These are phyloP conservation scores for Dryadomyces quercivorus DNA, from an alignment of 2,329 filamentous ascomycete species.

Conservation along the genomic window DNA sequence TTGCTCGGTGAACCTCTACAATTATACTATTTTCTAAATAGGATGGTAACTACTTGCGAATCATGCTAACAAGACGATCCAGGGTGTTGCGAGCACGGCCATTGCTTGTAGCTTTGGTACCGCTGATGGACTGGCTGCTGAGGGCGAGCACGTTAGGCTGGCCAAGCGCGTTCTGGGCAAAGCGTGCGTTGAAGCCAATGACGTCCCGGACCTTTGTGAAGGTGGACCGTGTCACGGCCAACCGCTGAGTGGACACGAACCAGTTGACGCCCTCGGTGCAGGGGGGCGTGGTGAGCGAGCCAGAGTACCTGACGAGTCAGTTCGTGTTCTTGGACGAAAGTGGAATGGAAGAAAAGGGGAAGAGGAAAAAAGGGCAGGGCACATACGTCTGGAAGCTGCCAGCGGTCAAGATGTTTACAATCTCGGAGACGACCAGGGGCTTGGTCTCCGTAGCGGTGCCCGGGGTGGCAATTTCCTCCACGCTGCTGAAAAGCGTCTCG, in stretches of 20 bases:
- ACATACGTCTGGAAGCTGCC: constrained; percentile 26
- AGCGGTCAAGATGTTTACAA: constrained; percentile 23
- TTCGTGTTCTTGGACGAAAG: neutral
- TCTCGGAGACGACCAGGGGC: constrained; percentile 30
- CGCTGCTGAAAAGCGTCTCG: constrained; percentile 31
- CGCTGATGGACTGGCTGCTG: neutral
- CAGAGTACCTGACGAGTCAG: constrained; percentile 23
- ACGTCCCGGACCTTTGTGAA: constrained; percentile 27
- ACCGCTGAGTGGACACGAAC: constrained; percentile 32
- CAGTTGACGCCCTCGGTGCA: constrained; percentile 35
- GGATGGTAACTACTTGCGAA: no score
- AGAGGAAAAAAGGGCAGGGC: neutral
- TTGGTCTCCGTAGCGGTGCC: constrained; percentile 27
- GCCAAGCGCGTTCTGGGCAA: constrained; percentile 29
- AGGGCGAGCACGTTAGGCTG: constrained; percentile 20
- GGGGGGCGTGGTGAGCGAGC: constrained; percentile 36
- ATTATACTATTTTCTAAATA: no score
- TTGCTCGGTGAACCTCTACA: no score
- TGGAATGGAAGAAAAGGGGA: neutral
- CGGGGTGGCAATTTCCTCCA: constrained; percentile 27
- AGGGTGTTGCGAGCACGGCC: no score
- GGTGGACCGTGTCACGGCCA: constrained; percentile 23
- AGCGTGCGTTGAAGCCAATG: constrained; percentile 35
- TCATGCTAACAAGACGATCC: no score
- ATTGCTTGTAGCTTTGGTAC: neutral